Evolutionary conservation across 2,329 filamentous ascomycete genomes (phyloP), one percentile per base, ranked within the genome.

Genomic region (Penicillium decumbens): DNA sequence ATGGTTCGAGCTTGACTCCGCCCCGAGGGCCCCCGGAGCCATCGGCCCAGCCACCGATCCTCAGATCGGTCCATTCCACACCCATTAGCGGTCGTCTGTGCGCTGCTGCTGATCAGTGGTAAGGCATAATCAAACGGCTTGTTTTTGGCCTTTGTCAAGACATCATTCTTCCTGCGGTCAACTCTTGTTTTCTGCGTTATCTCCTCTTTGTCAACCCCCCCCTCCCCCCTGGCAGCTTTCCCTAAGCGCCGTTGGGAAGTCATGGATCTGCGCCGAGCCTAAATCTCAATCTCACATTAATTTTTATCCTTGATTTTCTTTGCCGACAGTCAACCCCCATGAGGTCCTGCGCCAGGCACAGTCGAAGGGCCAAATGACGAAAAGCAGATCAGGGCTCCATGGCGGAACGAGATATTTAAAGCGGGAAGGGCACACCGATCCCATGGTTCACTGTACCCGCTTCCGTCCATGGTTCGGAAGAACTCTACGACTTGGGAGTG

Each of bases 401-500:
- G 45, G 40, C 20, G 42, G 37, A 28, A 35, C 51, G 41, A 49
- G 57, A 53, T 59, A 61, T 61, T 61, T 61, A 61, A 61, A 60
- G 59, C 59, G 59, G 59, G 54, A 59, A 51, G 47, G 52, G 53
- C 24, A 27, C 46, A 39, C 30, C 45, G 47, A 56, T 56, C 57
- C 58, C 60, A 63, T 60, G 60, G 58, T 62, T 60, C 48, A 56
- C 50, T 29, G 63, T 66, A 66, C 63, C 65, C 65, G 65, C 65
- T 62, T 56, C 45, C 50, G 58, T 60, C 66, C 66, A 60, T 69
- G 67, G 66, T 58, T 68, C 66, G 58, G 54, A 63, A 66, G 55
- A 61, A 67, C 64, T 66, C 61, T 62, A 43, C 35, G 28, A 35
- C 20, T 40, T 20, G 8, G 32, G n/a, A 41, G 61, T 65, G 48